These are phyloP conservation scores for Camelina laxa DNA, from an alignment of 345 rosid genomes.

Conservation along the genomic window DNA sequence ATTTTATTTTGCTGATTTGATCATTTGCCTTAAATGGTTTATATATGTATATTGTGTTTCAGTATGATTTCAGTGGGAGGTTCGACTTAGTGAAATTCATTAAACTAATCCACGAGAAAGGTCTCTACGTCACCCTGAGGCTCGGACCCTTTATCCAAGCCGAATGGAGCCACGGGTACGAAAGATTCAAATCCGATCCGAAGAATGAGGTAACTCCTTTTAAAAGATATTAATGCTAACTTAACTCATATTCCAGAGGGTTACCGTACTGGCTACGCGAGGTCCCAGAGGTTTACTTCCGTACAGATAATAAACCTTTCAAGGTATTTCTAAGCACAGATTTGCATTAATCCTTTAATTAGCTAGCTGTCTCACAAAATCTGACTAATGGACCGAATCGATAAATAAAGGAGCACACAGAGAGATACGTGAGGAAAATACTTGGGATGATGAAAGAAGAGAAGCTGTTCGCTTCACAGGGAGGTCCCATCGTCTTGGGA, in stretches of 20 bases:
- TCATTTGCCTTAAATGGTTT: neutral
- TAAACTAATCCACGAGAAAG: slow-evolving; percentile 54
- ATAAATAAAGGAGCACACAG: slow-evolving; percentile 53
- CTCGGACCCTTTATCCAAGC: slow-evolving; percentile 87
- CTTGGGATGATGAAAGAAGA: slow-evolving; percentile 49
- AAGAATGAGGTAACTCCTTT: neutral
- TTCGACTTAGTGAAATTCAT: slow-evolving; percentile 73
- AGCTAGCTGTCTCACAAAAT: neutral
- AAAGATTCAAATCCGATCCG: neutral
- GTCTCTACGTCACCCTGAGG: slow-evolving; percentile 61
- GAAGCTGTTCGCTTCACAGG: slow-evolving; percentile 53
- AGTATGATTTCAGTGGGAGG: slow-evolving; percentile 66
- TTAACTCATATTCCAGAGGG: slow-evolving; percentile 54
- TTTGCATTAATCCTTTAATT: neutral
- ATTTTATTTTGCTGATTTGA: neutral
- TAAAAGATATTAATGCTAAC: slow-evolving; percentile 6
- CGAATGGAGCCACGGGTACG: slow-evolving; percentile 93
- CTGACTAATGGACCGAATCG: neutral
- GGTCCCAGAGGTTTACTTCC: slow-evolving; percentile 61
- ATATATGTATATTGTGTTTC: neutral
- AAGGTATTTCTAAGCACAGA: slow-evolving; percentile 60
- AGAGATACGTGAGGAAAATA: slow-evolving; percentile 52
- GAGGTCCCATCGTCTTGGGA: slow-evolving; percentile 60
- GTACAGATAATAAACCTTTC: slow-evolving; percentile 69
- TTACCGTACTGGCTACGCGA: slow-evolving; percentile 85